phyloP scores from a whole-genome alignment of 2,329 filamentous ascomycete species.

The Herpomyces periplanetae region DNA sequence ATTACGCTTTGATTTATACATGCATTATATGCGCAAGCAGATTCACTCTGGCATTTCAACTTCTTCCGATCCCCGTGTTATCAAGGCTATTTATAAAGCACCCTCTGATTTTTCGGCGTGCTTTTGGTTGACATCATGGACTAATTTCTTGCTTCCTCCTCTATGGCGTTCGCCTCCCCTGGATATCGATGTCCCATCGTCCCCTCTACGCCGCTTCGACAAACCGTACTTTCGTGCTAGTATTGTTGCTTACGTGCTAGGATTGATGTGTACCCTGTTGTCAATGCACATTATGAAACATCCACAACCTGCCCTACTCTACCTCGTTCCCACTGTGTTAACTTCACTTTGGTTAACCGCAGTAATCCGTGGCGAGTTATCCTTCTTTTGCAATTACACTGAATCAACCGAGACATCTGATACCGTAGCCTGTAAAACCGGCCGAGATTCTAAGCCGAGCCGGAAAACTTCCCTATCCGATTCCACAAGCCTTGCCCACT shows the following conservation, averaged over 20 bases:
- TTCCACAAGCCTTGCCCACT: too few relatives aligned
- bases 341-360: constrained; percentile 34
- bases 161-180: constrained; percentile 4
- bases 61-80: too few relatives aligned
- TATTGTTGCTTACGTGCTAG: constrained; percentile 31
- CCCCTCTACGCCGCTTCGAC: constrained; percentile 16
- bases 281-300: constrained; percentile 41
- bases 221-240: constrained; percentile 58
- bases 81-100: too few relatives aligned
- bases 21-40: constrained; percentile 32
- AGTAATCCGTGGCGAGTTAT: constrained; percentile 26
- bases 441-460: too few relatives aligned
- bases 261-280: constrained; percentile 32
- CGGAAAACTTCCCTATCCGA: too few relatives aligned
- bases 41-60: too few relatives aligned
- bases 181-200: constrained; percentile 4
- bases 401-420: too few relatives aligned
- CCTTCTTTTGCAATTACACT: too few relatives aligned
- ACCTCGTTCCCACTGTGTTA: constrained; percentile 58
- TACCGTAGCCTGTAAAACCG: too few relatives aligned
- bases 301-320: constrained; percentile 60
- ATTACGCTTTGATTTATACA: constrained; percentile 58
- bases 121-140: too few relatives aligned
- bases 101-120: too few relatives aligned
- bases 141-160: constrained; percentile 5